Evolutionary conservation across 1,139 yeast genomes (phyloP).

Genomic region (Citeromyces hawaiiensis): DNA sequence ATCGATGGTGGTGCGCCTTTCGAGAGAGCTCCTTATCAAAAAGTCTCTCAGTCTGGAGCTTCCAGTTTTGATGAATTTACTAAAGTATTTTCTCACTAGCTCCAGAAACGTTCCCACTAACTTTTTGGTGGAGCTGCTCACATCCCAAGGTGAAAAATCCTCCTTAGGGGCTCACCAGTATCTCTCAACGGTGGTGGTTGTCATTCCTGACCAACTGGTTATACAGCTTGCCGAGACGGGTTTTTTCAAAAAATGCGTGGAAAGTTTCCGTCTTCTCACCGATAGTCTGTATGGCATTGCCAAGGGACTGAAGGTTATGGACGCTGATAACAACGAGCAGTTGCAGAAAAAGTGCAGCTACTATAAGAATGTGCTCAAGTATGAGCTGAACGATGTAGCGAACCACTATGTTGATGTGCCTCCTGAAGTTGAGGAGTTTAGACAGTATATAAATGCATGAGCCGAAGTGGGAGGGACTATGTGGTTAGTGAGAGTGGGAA

Average conservation of each 20-base stretch:
- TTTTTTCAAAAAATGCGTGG: slow-evolving; percentile 14
- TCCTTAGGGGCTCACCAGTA: slow-evolving; percentile 12
- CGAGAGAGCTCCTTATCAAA: slow-evolving; percentile 14
- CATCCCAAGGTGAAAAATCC: slow-evolving; percentile 15
- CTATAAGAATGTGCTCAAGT: slow-evolving; percentile 13
- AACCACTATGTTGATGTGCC: slow-evolving; percentile 18
- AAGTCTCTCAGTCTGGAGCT: slow-evolving; percentile 12
- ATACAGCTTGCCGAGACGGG: slow-evolving; percentile 7
- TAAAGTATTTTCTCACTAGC: slow-evolving; percentile 9
- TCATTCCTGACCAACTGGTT: slow-evolving; percentile 8
- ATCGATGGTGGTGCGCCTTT: slow-evolving; percentile 10
- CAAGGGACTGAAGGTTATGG: slow-evolving; percentile 10
- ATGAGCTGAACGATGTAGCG: slow-evolving; percentile 17
- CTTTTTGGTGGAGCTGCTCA: slow-evolving; percentile 9
- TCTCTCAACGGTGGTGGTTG: slow-evolving; percentile 14
- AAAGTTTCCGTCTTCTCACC: slow-evolving; percentile 15
- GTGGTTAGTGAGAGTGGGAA: no score
- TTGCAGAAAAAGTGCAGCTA: slow-evolving; percentile 10
- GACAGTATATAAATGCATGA: slow-evolving; percentile 5
- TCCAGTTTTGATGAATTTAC: slow-evolving; percentile 9
- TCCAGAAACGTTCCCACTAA: slow-evolving; percentile 5
- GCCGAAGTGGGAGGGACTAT: no score
- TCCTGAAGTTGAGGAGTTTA: slow-evolving; percentile 13
- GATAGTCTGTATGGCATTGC: slow-evolving; percentile 19
- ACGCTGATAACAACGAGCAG: neutral